Percentiles rank a stretch among this genome's conserved stretches.
Evolutionary conservation across 176 grass and related monocot genomes (phyloP).

Genomic region (Raddia distichophylla): DNA sequence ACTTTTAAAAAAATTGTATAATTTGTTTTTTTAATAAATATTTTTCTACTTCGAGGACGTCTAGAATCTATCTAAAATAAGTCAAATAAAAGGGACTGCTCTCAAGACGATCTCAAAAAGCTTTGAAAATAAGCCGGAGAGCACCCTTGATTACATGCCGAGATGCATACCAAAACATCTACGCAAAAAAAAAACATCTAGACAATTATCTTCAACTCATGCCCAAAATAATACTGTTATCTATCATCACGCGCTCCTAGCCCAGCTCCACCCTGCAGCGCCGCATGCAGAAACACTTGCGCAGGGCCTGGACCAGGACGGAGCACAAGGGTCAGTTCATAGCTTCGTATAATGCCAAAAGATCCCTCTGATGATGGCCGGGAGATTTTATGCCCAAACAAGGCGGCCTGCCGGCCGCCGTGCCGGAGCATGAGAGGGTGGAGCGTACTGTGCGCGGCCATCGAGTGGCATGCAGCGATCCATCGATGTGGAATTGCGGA

Average conservation of each 20-base stretch:
- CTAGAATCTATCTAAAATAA: too few relatives aligned
- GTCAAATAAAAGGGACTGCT: too few relatives aligned
- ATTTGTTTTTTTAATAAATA: too few relatives aligned
- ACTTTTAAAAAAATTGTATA: too few relatives aligned
- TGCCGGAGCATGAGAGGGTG: conserved; percentile 32
- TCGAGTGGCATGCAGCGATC: background rate
- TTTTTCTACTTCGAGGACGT: too few relatives aligned
- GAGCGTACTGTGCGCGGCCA: conserved; percentile 36
- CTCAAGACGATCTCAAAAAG: too few relatives aligned
- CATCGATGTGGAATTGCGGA: background rate
- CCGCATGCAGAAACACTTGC: conserved; percentile 11
- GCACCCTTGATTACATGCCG: too few relatives aligned
- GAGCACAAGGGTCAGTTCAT: conserved; percentile 24
- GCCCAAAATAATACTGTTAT: too few relatives aligned
- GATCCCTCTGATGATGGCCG: conserved; percentile 47
- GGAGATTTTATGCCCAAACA: conserved; percentile 45
- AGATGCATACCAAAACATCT: too few relatives aligned
- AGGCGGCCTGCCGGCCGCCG: background rate
- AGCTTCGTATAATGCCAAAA: conserved; percentile 52
- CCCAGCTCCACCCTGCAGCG: background rate
- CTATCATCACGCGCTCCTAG: background rate
- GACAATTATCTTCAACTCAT: too few relatives aligned
- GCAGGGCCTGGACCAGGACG: background rate
- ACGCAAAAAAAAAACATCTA: too few relatives aligned
- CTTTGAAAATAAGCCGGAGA: too few relatives aligned